Conservation (phyloP, 208 protist species). For the Acanthamoeba rhysodes region DNA sequence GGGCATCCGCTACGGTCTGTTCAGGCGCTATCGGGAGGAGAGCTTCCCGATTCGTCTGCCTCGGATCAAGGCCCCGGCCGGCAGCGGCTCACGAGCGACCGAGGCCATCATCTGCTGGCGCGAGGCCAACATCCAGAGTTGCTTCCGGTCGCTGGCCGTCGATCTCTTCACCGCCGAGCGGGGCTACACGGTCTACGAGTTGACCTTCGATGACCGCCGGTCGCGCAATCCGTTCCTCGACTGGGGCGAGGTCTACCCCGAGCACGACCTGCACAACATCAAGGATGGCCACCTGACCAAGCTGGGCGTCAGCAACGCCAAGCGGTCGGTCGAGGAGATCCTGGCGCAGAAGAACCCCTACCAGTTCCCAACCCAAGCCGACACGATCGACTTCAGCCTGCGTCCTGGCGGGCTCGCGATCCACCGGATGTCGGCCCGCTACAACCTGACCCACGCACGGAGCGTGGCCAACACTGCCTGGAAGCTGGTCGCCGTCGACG, state of each 20-base stretch:
- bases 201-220: neutral
- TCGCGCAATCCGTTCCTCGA: neutral
- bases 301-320: too few relatives aligned
- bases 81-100: neutral
- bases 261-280: neutral
- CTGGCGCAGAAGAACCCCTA: neutral
- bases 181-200: neutral
- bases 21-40: neutral
- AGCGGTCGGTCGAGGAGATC: too few relatives aligned
- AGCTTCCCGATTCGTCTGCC: neutral
- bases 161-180: neutral
- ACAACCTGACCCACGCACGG: neutral
- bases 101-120: neutral
- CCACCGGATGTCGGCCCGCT: neutral
- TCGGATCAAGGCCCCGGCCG: too few relatives aligned
- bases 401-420: neutral
- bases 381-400: neutral
- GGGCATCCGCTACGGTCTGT: neutral
- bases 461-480: neutral
- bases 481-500: neutral
- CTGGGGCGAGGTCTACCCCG: constrained; percentile 3
- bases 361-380: neutral
- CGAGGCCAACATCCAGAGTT: too few relatives aligned
- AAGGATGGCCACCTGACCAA: too few relatives aligned
- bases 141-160: neutral